These are phyloP conservation scores for Solanum piurae DNA, from an alignment of 257 asterid species.

Conservation along the genomic window DNA sequence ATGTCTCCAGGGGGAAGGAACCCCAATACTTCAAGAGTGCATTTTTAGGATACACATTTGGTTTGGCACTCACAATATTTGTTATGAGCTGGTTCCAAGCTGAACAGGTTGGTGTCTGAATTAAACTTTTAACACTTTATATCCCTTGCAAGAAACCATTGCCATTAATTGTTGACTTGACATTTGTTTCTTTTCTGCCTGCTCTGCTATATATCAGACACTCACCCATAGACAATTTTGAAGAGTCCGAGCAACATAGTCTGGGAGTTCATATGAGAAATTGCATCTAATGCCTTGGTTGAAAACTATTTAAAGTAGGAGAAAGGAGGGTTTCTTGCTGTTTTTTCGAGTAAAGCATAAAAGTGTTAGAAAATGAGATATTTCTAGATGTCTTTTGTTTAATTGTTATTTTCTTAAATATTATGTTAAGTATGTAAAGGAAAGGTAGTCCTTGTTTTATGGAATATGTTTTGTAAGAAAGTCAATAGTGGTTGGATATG, in stretches of 20 bases:
- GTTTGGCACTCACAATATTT: slow-evolving; percentile 61
- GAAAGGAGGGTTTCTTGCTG: no score
- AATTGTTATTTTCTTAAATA: no score
- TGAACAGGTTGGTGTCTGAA: slow-evolving; percentile 62
- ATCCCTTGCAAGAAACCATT: background rate
- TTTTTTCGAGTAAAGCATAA: background rate
- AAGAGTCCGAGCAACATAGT: no score
- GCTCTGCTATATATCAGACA: slow-evolving; percentile 51
- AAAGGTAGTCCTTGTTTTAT: no score
- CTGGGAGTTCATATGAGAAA: background rate
- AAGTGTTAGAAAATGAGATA: no score
- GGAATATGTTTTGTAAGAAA: no score
- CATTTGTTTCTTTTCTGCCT: slow-evolving; percentile 46
- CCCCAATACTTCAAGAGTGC: slow-evolving; percentile 83
- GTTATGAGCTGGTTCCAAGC: slow-evolving; percentile 99
- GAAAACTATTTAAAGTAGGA: background rate
- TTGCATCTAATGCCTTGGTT: background rate
- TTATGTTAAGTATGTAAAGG: no score
- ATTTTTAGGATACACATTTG: slow-evolving; percentile 69
- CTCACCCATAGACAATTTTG: no score
- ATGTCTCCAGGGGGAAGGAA: slow-evolving; percentile 74
- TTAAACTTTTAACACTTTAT: background rate
- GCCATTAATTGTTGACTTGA: background rate
- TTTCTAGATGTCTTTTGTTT: no score
- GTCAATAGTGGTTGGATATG: no score